Evolutionary conservation across 1,139 yeast genomes (phyloP), one percentile per base, ranked within the genome.

Genomic region (Oligophagozyma castellii): DNA sequence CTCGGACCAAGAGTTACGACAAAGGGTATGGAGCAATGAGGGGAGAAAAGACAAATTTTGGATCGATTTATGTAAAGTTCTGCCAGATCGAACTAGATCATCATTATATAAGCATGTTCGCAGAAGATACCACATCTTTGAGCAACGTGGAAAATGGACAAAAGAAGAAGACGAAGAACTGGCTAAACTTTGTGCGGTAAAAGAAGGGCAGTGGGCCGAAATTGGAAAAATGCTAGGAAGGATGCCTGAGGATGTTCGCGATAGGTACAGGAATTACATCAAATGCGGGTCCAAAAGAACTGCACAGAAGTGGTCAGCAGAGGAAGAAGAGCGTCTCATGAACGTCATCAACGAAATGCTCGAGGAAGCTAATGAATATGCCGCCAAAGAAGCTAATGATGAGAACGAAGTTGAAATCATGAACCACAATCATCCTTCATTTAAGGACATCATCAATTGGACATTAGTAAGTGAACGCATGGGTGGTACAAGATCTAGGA

Each of bases 191-290:
- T 80, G 81, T 4, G 56, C 65, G 5, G 71, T 72, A 22, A 69
- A 72, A 39, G 80, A 74, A 34, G 83, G 89, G 10, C 81, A 77
- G 46, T 84, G 95, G 95, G 79, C 80, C 42, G 64, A 65, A 25
- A 78, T 84, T 37, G 95, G 95, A 3, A 66, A 66, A 32, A 56
- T 63, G 5, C 61, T 84, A 71, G 81, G 81, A 8, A 67, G 96
- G 45, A 86, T 86, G 96, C 95, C 96, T 0, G 96, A 86, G 47
- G 96, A 86, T 56, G 84, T 95, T 52, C 67, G 96, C 40, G 96
- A 86, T 51, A 65, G 96, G 39, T 86, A 94, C 94, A 67, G 96
- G 53, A 86, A 86, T 53, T 86, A 86, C 48, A 78, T 84, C 36
- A 84, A 84, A 52, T 84, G 95, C 58, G 95, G 95, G 16, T 62